Base-by-base conservation (phyloP, 2,329 filamentous ascomycete genomes). In the Aotearoamyces nothofagi region DNA sequence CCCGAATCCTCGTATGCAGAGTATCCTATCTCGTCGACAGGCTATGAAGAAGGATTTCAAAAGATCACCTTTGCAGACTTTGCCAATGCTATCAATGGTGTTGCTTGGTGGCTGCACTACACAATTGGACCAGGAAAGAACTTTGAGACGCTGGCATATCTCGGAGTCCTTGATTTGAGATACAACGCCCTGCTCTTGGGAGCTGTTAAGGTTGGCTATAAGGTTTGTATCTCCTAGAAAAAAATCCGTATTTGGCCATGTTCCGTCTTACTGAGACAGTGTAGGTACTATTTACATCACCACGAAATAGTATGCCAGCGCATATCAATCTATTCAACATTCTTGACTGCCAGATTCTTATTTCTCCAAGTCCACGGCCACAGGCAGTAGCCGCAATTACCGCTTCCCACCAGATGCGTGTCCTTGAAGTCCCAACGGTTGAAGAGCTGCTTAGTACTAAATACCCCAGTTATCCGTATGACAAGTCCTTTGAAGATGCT, bases 121-220 rank as follows among this genome's bases (percentile, higher is more conserved):
- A 22, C 8, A n/a, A 8, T 22, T 8, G 19, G 19, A n/a, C 8
- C 8, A 22, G 19, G 19, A 8, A 22, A n/a, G 8, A n/a, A 22
- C n/a, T 22, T 22, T n/a, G 8, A n/a, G n/a, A n/a, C 56, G 0
- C 45, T 63, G 15, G 54, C 56, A 3, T 65, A 61, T 39, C 52
- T 63, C 28, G 60, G 58, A 0, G 56, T 55, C 9, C 51, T 27
- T 25, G 36, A 44, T 28, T 20, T 43, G 11, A 33, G 39, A 32
- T 38, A 39, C 27, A 17, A 29, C 14, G 28, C 38, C 12, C 29
- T 40, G 5, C 14, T 36, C 2, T 17, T 42, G 10, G 54, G 44
- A 0, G 43, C 42, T 19, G 42, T 52, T 20, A 56, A 56, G 30
- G 45, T 41, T 16, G 44, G 44, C 4, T 54, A 44, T 22, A 40